Conservation (phyloP, 495 filamentous ascomycete genomes). For the Talaromyces liani region DNA sequence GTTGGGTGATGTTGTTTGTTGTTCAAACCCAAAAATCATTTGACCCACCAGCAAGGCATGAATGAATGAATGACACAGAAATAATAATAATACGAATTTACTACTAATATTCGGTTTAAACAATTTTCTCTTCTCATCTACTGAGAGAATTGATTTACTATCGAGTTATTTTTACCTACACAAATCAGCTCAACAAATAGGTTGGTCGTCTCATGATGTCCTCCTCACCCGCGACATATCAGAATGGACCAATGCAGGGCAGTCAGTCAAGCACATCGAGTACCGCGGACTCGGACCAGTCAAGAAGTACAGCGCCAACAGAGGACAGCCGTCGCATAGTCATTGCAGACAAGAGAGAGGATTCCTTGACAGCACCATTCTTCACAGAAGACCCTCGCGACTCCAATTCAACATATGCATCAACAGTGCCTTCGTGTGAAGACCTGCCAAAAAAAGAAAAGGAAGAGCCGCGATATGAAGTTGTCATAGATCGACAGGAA, state of each 20-base stretch:
- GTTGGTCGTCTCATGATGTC: background rate
- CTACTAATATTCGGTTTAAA: background rate
- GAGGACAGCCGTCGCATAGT: slow-evolving; percentile 49
- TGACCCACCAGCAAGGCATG: slow-evolving; percentile 1
- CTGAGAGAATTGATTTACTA: background rate
- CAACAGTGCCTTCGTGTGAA: slow-evolving; percentile 57
- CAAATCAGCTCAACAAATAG: background rate
- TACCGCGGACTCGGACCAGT: slow-evolving; percentile 56
- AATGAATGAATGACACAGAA: background rate
- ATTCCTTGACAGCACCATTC: slow-evolving; percentile 22
- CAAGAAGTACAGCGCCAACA: slow-evolving; percentile 63
- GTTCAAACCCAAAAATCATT: background rate
- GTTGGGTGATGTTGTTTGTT: background rate
- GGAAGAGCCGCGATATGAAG: slow-evolving; percentile 37
- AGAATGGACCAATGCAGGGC: slow-evolving; percentile 18
- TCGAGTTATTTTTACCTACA: background rate
- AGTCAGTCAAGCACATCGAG: slow-evolving; percentile 46
- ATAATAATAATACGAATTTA: background rate
- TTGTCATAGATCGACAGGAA: slow-evolving; percentile 56
- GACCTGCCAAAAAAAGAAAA: slow-evolving; percentile 46
- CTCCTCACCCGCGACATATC: slow-evolving; percentile 13
- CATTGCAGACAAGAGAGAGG: slow-evolving; percentile 33
- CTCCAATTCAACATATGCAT: slow-evolving; percentile 75
- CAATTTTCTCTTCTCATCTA: too few relatives aligned
- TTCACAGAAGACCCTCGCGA: slow-evolving; percentile 46